phyloP scores from a whole-genome alignment of 768 basidiomycete genomes.

The Leccinellum rugosiceps region DNA sequence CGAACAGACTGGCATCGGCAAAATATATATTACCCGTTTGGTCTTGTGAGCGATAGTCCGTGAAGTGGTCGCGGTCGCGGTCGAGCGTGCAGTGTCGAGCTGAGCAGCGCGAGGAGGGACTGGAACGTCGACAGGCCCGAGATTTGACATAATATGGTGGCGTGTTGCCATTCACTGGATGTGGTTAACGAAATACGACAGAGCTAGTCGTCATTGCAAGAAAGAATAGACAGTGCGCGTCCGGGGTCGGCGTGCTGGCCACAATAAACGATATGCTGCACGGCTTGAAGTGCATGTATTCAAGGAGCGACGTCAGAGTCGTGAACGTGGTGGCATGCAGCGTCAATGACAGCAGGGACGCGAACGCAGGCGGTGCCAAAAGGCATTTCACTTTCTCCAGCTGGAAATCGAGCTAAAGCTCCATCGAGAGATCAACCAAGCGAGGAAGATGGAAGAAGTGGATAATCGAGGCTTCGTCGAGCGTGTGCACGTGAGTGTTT shows the following conservation, averaged over 20 bases:
- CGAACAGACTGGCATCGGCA: no score
- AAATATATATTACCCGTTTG: no score
- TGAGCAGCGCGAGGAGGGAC: conserved; percentile 15
- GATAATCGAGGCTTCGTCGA: conserved; percentile 19
- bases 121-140: conserved; percentile 16
- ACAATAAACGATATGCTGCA: conserved; percentile 15
- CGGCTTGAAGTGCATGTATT: conserved; percentile 17
- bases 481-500: conserved; percentile 16
- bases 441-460: conserved; percentile 22
- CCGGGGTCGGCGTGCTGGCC: conserved; percentile 4
- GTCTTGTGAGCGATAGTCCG: no score
- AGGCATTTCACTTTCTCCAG: conserved; percentile 10
- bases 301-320: conserved; percentile 19
- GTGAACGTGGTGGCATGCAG: conserved; percentile 9
- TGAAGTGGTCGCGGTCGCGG: no score
- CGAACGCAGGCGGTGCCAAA: conserved; percentile 16
- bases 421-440: conserved; percentile 14
- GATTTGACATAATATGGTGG: background rate
- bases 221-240: conserved; percentile 23
- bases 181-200: conserved; percentile 9
- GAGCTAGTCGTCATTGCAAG: conserved; percentile 12
- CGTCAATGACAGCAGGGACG: conserved; percentile 8
- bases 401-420: conserved; percentile 13
- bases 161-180: background rate
- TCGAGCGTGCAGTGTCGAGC: no score